Conservation (phyloP, 2,329 filamentous ascomycete species). For the Hymenoscyphus occultus region DNA sequence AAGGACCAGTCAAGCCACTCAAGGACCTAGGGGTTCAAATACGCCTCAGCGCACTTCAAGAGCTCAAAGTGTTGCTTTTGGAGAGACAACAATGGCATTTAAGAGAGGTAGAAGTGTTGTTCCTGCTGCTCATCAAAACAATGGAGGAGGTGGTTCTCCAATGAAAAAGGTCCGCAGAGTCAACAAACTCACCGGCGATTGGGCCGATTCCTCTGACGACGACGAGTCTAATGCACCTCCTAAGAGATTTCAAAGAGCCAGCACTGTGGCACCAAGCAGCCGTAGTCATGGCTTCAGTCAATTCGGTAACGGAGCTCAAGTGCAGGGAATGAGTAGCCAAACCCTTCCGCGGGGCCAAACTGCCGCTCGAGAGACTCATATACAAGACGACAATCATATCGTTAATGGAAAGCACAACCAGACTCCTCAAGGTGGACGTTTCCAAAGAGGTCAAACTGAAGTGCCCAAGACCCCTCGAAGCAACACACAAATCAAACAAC, state of each 20-base stretch:
- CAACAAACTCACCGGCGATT: not conserved
- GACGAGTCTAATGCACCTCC: not conserved
- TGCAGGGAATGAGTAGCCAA: not conserved
- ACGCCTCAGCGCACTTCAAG: not conserved
- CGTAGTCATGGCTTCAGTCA: not conserved
- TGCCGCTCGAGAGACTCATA: not conserved
- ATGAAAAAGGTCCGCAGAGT: not conserved
- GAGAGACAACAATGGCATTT: not conserved
- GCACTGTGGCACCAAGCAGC: not conserved
- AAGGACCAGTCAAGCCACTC: not conserved
- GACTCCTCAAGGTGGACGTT: not conserved
- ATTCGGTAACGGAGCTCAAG: not conserved
- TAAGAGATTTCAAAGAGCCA: not conserved
- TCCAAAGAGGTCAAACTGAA: not conserved
- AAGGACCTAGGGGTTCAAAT: not conserved
- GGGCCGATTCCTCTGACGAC: not conserved
- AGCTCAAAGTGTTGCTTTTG: not conserved
- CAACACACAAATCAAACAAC: not conserved
- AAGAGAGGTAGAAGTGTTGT: not conserved
- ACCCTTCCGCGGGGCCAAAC: not conserved
- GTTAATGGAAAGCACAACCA: not conserved
- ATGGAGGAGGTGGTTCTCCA: not conserved
- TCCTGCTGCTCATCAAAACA: not conserved
- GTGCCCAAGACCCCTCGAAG: not conserved
- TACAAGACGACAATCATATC: not conserved